phyloP scores from a whole-genome alignment of 352 stramenopile species.

The Phytophthora hybrid region DNA sequence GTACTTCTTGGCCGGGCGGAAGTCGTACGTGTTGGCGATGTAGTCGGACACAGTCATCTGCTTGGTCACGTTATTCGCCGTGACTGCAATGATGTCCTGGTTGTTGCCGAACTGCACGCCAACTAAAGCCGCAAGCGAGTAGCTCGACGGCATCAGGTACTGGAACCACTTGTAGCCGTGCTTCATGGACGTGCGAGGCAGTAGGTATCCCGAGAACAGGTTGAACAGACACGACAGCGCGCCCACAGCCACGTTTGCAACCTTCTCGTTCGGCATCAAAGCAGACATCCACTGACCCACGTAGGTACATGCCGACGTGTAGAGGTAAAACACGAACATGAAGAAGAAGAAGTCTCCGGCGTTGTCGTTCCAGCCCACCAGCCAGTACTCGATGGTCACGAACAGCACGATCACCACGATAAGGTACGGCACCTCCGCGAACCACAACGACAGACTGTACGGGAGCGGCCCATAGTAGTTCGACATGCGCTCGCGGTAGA shows the following conservation, averaged over 20 bases:
- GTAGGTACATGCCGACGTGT: conserved; percentile 63
- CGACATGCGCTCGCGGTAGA: conserved; percentile 70
- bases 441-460: conserved; percentile 68
- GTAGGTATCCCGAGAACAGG: conserved; percentile 58
- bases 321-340: conserved; percentile 50
- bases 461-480: conserved; percentile 71
- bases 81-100: neutral
- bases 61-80: neutral
- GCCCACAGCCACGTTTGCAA: conserved; percentile 69
- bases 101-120: neutral
- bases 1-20: neutral
- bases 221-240: conserved; percentile 67
- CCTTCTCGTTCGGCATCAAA: conserved; percentile 67
- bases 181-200: conserved; percentile 50
- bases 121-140: neutral
- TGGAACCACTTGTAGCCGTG: conserved; percentile 62
- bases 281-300: conserved; percentile 71
- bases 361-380: conserved; percentile 49
- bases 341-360: conserved; percentile 45
- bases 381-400: conserved; percentile 63
- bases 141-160: conserved; percentile 41
- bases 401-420: conserved; percentile 48
- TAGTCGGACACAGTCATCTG: neutral
- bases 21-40: neutral
- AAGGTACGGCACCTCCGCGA: conserved; percentile 65